phyloP scores from a whole-genome alignment of 768 basidiomycete genomes.

The button mushroom (Agaricus bisporus) region DNA sequence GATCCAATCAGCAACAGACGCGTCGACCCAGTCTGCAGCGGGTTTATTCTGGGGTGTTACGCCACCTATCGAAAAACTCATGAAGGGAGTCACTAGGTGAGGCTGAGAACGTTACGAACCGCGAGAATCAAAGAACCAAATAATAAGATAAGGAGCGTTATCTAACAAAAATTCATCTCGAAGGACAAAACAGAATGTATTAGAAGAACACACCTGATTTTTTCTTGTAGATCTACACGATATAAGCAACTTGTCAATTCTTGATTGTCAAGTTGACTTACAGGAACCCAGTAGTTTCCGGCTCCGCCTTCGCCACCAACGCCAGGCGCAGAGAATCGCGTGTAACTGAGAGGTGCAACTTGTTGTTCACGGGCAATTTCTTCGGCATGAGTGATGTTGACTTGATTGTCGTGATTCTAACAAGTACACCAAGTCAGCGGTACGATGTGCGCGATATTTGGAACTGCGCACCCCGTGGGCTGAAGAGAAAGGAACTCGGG shows the following conservation, averaged over 20 bases:
- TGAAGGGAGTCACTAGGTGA: neutral
- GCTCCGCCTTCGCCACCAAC: constrained; percentile 61
- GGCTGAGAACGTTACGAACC: constrained; percentile 27
- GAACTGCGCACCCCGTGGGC: constrained; percentile 52
- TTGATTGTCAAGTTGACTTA: constrained; percentile 19
- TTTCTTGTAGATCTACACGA: constrained; percentile 30
- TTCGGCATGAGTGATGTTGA: constrained; percentile 63
- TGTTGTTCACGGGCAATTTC: constrained; percentile 60
- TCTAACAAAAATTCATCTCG: constrained; percentile 15
- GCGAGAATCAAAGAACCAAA: constrained; percentile 80
- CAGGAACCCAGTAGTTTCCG: constrained; percentile 76
- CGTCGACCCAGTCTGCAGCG: constrained; percentile 66
- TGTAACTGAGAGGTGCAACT: constrained; percentile 57
- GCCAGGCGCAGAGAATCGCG: constrained; percentile 50
- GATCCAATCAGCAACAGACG: constrained; percentile 58
- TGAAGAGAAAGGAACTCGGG: constrained; percentile 58
- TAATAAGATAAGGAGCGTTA: constrained; percentile 42
- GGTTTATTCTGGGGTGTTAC: constrained; percentile 32
- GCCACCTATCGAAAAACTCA: constrained; percentile 35
- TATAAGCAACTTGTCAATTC: neutral
- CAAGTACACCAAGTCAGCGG: neutral
- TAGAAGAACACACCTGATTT: constrained; percentile 21
- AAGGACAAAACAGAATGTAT: constrained; percentile 15
- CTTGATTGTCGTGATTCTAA: constrained; percentile 70
- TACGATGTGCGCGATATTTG: neutral